Evolutionary conservation across 2,329 filamentous ascomycete species (phyloP).

Genomic region (Lachnellula hyalina): DNA sequence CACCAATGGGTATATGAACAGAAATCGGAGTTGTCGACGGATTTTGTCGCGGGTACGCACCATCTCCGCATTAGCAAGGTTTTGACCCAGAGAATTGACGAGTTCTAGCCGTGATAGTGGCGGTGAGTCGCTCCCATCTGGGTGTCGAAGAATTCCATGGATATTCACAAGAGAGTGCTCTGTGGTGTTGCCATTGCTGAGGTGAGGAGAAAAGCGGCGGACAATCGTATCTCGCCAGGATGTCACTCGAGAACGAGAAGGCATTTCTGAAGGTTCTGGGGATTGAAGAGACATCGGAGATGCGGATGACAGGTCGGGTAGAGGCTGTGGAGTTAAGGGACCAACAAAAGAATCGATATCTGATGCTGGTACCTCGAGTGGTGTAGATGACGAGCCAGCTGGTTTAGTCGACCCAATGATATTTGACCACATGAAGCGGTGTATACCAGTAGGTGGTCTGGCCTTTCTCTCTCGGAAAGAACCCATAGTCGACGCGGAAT

Average conservation of each 20-base stretch:
- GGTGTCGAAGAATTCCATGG: slow-evolving; percentile 17
- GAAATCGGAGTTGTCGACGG: slow-evolving; percentile 60
- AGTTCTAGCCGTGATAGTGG: slow-evolving; percentile 22
- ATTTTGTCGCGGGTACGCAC: slow-evolving; percentile 48
- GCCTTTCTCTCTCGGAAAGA: slow-evolving; percentile 7
- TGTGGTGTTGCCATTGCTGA: slow-evolving; percentile 7
- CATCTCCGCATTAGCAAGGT: slow-evolving; percentile 31
- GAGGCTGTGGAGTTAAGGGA: slow-evolving; percentile 9
- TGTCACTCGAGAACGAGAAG: slow-evolving; percentile 12
- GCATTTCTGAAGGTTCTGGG: neutral
- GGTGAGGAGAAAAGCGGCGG: slow-evolving; percentile 15
- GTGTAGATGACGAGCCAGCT: slow-evolving; percentile 7
- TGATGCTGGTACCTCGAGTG: slow-evolving; percentile 14
- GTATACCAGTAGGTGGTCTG: slow-evolving; percentile 7
- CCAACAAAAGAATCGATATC: slow-evolving; percentile 20
- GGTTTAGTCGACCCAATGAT: slow-evolving; percentile 17
- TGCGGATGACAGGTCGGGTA: neutral
- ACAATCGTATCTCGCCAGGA: slow-evolving; percentile 21
- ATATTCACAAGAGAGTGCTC: slow-evolving; percentile 21
- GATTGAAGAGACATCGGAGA: neutral
- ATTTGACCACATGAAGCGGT: slow-evolving; percentile 28
- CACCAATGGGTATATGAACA: slow-evolving; percentile 71
- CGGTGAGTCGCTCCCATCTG: slow-evolving; percentile 10
- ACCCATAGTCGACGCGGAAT: slow-evolving; percentile 14
- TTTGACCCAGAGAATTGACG: slow-evolving; percentile 24